These are phyloP conservation scores for Trichoderma cornu-damae DNA, from an alignment of 2,329 filamentous ascomycete genomes.

Conservation along the genomic window DNA sequence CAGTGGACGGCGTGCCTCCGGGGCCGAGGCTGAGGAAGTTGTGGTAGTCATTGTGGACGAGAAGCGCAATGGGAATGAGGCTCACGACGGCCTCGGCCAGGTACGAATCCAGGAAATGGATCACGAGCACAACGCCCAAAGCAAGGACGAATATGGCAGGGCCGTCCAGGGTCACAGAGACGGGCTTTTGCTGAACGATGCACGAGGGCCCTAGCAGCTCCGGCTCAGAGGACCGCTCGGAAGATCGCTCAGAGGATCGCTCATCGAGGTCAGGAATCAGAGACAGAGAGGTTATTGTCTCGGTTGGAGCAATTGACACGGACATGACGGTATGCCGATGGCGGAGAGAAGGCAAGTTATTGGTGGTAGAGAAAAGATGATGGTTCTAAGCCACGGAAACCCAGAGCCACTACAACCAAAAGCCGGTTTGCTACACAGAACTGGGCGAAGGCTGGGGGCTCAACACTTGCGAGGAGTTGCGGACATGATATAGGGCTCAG, in stretches of 20 bases:
- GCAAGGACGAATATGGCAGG: conserved; percentile 43
- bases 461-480: conserved; percentile 1
- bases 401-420: not conserved
- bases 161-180: conserved; percentile 51
- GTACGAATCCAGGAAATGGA: conserved; percentile 47
- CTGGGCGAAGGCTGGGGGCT: not conserved
- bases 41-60: conserved; percentile 65
- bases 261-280: conserved; percentile 22
- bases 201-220: conserved; percentile 9
- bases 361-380: not conserved
- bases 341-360: not conserved
- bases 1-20: conserved; percentile 72
- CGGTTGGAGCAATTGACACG: conserved; percentile 26
- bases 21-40: conserved; percentile 74
- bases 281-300: conserved; percentile 24
- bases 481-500: not conserved
- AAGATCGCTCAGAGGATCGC: conserved; percentile 5
- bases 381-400: not conserved
- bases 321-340: conserved; percentile 24
- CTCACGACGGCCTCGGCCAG: conserved; percentile 47
- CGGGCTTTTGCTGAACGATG: conserved; percentile 43
- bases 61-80: conserved; percentile 43
- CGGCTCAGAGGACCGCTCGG: not conserved
- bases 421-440: not conserved
- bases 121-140: conserved; percentile 44